Conservation (phyloP, 371 early-diverging fungal genomes). For the Batrachochytrium dendrobatidis region DNA sequence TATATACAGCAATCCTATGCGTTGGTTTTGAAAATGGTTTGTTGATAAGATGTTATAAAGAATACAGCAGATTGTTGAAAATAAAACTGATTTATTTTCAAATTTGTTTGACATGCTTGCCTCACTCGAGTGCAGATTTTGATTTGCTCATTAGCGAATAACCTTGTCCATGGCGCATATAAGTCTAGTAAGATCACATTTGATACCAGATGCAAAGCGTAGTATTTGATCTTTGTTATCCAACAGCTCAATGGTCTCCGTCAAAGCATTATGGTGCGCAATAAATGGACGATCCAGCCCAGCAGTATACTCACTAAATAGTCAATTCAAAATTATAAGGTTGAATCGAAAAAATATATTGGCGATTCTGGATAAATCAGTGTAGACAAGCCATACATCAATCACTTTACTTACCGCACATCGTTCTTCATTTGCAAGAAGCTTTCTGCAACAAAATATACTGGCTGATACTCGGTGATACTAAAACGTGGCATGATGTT, state of each 20-base stretch:
- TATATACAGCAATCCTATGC: no score
- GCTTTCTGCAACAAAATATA: slow-evolving; percentile 91
- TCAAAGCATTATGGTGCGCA: slow-evolving; percentile 78
- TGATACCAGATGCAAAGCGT: slow-evolving; percentile 25
- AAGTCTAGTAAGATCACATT: slow-evolving; percentile 31
- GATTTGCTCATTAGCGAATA: no score
- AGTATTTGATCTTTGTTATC: slow-evolving; percentile 35
- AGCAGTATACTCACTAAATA: slow-evolving; percentile 60
- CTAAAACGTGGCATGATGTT: slow-evolving; percentile 6
- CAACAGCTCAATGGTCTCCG: slow-evolving; percentile 85
- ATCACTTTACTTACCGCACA: slow-evolving; percentile 48
- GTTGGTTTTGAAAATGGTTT: no score
- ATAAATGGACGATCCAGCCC: slow-evolving; percentile 76
- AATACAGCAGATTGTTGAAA: no score
- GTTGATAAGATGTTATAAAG: no score
- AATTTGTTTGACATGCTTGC: no score
- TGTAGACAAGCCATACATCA: neutral
- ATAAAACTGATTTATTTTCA: no score
- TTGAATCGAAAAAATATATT: neutral
- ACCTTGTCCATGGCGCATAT: slow-evolving; percentile 30
- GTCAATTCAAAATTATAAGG: neutral
- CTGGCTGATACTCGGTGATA: slow-evolving; percentile 89
- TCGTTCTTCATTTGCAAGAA: slow-evolving; percentile 89
- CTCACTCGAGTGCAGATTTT: no score
- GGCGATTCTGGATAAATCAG: neutral